phyloP scores from a whole-genome alignment of 331 rosid genomes.

The Cydonia oblonga region DNA sequence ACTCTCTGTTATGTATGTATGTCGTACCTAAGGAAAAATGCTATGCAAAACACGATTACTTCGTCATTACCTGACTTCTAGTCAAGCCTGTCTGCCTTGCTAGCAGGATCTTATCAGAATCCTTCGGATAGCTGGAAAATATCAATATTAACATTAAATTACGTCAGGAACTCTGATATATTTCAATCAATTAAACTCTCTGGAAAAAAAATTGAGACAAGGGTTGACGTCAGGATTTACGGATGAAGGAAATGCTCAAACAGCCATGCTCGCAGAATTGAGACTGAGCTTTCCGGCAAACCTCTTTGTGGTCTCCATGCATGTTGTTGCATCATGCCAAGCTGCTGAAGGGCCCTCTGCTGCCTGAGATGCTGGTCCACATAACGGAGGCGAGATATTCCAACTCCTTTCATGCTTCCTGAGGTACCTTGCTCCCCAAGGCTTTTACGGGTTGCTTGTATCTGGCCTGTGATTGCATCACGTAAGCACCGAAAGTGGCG shows the following conservation, averaged over 20 bases:
- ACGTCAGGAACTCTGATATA: background rate
- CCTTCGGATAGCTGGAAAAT: constrained; percentile 64
- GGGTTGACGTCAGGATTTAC: constrained; percentile 24
- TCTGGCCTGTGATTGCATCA: constrained; percentile 66
- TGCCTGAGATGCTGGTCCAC: constrained; percentile 74
- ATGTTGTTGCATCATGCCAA: constrained; percentile 74
- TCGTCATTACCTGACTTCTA: constrained; percentile 63
- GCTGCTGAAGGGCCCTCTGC: constrained; percentile 75
- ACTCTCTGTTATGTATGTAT: no score
- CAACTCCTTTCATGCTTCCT: constrained; percentile 50
- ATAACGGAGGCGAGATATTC: constrained; percentile 63
- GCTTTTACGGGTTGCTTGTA: constrained; percentile 42
- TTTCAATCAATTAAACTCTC: no score
- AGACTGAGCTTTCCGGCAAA: constrained; percentile 69
- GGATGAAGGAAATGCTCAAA: constrained; percentile 92
- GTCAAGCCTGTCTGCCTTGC: constrained; percentile 82
- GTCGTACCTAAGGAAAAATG: background rate
- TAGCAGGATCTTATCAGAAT: constrained; percentile 79
- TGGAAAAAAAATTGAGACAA: background rate
- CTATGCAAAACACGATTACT: background rate
- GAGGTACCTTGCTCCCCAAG: constrained; percentile 62
- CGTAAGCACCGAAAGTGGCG: constrained; percentile 71
- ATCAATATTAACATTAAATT: constrained; percentile 3
- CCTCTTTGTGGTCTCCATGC: constrained; percentile 88
- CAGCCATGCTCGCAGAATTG: constrained; percentile 79